These are phyloP conservation scores for Hyaloperonospora brassicae DNA, from an alignment of 352 stramenopile species.

Conservation along the genomic window DNA sequence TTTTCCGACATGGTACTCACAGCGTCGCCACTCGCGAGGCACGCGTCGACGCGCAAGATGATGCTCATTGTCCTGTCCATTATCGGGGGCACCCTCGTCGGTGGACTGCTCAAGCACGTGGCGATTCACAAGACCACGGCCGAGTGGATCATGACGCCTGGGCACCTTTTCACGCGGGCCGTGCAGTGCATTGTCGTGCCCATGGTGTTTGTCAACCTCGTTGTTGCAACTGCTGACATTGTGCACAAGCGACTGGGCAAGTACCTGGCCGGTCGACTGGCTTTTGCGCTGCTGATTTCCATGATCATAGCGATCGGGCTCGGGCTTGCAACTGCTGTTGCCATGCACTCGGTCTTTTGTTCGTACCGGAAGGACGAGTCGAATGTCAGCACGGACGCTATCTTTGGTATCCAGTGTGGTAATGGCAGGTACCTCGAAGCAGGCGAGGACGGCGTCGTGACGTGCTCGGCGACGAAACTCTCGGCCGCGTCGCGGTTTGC, in stretches of 20 bases:
- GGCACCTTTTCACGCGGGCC: conserved; percentile 63
- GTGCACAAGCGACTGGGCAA: conserved; percentile 40
- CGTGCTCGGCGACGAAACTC: conserved; percentile 38
- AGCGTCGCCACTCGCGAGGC: conserved; percentile 28
- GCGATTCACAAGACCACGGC: conserved; percentile 35
- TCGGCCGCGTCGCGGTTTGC: conserved; percentile 41
- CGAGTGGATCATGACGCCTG: conserved; percentile 61
- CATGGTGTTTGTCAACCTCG: conserved; percentile 75
- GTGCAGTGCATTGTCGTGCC: conserved; percentile 74
- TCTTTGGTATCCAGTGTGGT: conserved; percentile 70
- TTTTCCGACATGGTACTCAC: conserved; percentile 26
- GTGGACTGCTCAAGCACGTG: conserved; percentile 47
- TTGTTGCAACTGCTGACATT: conserved; percentile 58
- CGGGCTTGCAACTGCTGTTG: conserved; percentile 48
- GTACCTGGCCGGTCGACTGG: conserved; percentile 37
- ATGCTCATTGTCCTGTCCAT: conserved; percentile 41
- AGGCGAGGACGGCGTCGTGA: conserved; percentile 38
- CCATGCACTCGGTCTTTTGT: conserved; percentile 40
- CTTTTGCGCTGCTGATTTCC: conserved; percentile 36
- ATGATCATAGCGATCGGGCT: conserved; percentile 41
- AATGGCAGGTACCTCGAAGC: conserved; percentile 64
- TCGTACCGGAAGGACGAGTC: conserved; percentile 20
- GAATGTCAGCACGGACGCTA: conserved; percentile 26
- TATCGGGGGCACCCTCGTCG: conserved; percentile 33
- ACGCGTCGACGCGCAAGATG: conserved; percentile 40